Conservation (phyloP, 805 yeast genomes). For the Candida peoriensis region DNA sequence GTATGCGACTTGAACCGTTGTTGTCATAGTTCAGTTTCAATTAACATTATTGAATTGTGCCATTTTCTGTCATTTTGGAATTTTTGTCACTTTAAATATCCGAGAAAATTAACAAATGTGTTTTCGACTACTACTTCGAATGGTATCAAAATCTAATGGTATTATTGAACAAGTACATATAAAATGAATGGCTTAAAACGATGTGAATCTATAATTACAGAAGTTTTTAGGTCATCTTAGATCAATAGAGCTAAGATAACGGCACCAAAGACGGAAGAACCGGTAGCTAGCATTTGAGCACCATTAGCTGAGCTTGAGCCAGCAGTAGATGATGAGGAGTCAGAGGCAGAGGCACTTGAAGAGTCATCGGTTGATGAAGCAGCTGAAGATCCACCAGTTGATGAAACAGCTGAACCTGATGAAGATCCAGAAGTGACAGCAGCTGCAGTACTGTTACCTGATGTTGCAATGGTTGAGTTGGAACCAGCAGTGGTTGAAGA, state of each 20-base stretch:
- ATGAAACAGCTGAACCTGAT: not conserved
- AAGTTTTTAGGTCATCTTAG: too few relatives aligned
- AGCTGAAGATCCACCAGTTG: conserved; percentile 8
- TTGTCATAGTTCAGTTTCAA: too few relatives aligned
- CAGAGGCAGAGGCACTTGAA: conserved; percentile 8
- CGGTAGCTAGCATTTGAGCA: conserved; percentile 4
- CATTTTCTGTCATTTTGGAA: too few relatives aligned
- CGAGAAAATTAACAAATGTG: too few relatives aligned
- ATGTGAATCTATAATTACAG: too few relatives aligned
- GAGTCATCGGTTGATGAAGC: conserved; percentile 9
- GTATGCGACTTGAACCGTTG: too few relatives aligned
- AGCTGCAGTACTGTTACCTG: not conserved
- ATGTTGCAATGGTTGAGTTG: conserved; percentile 7
- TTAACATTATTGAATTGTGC: too few relatives aligned
- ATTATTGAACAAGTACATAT: too few relatives aligned
- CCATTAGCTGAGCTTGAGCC: conserved; percentile 1
- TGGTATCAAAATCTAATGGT: too few relatives aligned
- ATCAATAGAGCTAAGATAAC: conserved; percentile 5
- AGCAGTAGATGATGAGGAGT: conserved; percentile 5
- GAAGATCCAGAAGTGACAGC: not conserved
- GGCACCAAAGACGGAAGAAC: conserved; percentile 7
- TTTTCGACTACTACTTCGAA: too few relatives aligned
- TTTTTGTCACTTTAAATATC: too few relatives aligned
- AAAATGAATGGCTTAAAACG: too few relatives aligned
- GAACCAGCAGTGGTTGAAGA: conserved; percentile 6